Evolutionary conservation across 1,284 basidiomycete species (phyloP).

Genomic region (Apiotrichum brassicae): DNA sequence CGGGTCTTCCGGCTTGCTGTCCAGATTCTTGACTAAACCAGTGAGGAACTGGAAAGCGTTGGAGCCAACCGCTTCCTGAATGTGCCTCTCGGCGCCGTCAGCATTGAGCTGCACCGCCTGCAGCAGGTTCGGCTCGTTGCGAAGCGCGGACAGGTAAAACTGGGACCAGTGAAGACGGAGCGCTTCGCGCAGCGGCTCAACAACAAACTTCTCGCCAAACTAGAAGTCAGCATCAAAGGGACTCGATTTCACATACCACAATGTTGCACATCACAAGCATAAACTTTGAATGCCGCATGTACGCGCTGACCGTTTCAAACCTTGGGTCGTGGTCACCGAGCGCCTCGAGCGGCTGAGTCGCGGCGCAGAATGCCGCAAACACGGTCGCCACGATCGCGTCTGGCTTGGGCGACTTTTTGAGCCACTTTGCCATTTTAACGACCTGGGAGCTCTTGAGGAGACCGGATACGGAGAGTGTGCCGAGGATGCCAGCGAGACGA

Average conservation of each 20-base stretch:
- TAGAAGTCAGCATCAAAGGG: constrained; percentile 7
- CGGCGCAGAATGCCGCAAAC: constrained; percentile 27
- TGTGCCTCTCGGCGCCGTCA: constrained; percentile 69
- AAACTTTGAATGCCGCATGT: constrained; percentile 27
- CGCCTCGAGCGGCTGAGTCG: constrained; percentile 28
- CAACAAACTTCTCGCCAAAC: constrained; percentile 57
- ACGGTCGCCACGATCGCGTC: constrained; percentile 31
- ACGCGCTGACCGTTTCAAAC: constrained; percentile 18
- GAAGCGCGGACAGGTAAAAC: constrained; percentile 67
- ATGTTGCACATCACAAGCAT: constrained; percentile 32
- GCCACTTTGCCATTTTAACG: constrained; percentile 38
- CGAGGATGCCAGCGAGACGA: constrained; percentile 31
- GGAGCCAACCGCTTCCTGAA: constrained; percentile 72
- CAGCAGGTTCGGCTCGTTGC: constrained; percentile 57
- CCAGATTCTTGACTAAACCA: constrained; percentile 36
- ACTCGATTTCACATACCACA: constrained; percentile 10
- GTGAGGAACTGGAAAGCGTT: constrained; percentile 74
- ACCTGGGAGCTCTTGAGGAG: constrained; percentile 37
- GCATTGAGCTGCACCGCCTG: constrained; percentile 62
- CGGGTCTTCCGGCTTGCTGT: constrained; percentile 49
- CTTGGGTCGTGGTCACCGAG: constrained; percentile 20
- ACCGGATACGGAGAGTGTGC: constrained; percentile 25
- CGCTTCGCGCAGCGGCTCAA: constrained; percentile 67
- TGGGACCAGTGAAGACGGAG: constrained; percentile 80
- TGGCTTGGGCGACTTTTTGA: constrained; percentile 32